These are phyloP conservation scores for Botrytis porri DNA, from an alignment of 2,329 filamentous ascomycete species.

Conservation along the genomic window DNA sequence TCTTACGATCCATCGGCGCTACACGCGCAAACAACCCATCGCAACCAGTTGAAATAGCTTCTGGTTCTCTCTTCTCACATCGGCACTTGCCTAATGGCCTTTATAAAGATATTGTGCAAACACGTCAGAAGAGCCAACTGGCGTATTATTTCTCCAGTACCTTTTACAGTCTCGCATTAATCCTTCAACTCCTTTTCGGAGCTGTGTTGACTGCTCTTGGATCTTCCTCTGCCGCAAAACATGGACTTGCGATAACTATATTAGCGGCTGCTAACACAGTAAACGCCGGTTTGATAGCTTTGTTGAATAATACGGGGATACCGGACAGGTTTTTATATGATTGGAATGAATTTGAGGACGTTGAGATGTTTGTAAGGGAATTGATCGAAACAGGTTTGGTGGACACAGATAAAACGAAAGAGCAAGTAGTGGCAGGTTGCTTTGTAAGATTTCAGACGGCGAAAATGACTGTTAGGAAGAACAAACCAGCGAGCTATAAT, in stretches of 20 bases:
- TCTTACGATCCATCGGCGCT: slow-evolving; percentile 10
- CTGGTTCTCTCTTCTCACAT: slow-evolving; percentile 4
- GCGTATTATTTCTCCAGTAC: slow-evolving; percentile 27
- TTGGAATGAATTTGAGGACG: slow-evolving; percentile 28
- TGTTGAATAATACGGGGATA: slow-evolving; percentile 29
- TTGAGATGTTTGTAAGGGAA: slow-evolving; percentile 24
- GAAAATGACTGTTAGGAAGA: slow-evolving; percentile 20
- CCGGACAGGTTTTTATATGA: slow-evolving; percentile 28
- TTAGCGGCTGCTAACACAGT: slow-evolving; percentile 31
- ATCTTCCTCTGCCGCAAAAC: slow-evolving; percentile 18
- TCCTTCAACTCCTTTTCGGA: slow-evolving; percentile 32
- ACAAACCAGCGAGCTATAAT: slow-evolving; percentile 20
- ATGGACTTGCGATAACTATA: slow-evolving; percentile 25
- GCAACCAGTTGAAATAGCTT: slow-evolving; percentile 13
- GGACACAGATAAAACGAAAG: slow-evolving; percentile 13
- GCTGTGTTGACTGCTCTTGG: slow-evolving; percentile 31
- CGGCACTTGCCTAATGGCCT: slow-evolving; percentile 26
- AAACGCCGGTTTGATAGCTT: slow-evolving; percentile 25
- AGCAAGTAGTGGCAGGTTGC: slow-evolving; percentile 22
- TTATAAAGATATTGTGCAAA: slow-evolving; percentile 27
- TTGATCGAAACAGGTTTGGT: slow-evolving; percentile 23
- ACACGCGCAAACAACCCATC: not conserved
- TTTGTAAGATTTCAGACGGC: slow-evolving; percentile 22
- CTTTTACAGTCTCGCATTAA: slow-evolving; percentile 26
- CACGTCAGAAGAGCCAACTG: slow-evolving; percentile 21